Conservation (phyloP, 768 basidiomycete species). For the Sarcomyxa edulis region DNA sequence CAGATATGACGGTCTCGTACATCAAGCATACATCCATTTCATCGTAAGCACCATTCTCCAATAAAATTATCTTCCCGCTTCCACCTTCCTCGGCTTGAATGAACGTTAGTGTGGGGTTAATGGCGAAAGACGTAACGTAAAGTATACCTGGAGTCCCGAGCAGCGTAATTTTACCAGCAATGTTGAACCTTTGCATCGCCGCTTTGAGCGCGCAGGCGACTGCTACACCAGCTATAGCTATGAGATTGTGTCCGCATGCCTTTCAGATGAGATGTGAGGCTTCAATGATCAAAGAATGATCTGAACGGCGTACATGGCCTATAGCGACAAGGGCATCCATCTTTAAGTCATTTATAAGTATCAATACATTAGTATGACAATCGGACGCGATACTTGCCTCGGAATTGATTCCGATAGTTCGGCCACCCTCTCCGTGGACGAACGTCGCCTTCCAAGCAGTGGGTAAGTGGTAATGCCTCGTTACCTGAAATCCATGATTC, state of each 20-base stretch:
- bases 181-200: constrained; percentile 54
- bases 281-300: no score
- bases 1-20: constrained; percentile 26
- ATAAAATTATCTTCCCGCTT: constrained; percentile 63
- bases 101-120: background rate
- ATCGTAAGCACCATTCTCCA: constrained; percentile 67
- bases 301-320: no score
- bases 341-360: constrained; percentile 17
- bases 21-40: constrained; percentile 77
- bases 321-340: constrained; percentile 61
- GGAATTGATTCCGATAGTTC: constrained; percentile 74
- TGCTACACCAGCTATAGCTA: constrained; percentile 71
- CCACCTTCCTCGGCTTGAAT: constrained; percentile 72
- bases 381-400: constrained; percentile 41
- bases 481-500: constrained; percentile 60
- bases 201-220: constrained; percentile 65
- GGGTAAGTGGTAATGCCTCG: constrained; percentile 52
- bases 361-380: background rate
- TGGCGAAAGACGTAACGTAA: background rate
- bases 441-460: constrained; percentile 78
- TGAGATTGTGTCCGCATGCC: constrained; percentile 83
- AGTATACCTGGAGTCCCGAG: constrained; percentile 71
- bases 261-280: no score
- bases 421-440: constrained; percentile 58
- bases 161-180: constrained; percentile 64